Percentiles rank a stretch among this genome's conserved stretches.
Conservation (phyloP, 805 yeast species). For the Candida insectalens region DNA sequence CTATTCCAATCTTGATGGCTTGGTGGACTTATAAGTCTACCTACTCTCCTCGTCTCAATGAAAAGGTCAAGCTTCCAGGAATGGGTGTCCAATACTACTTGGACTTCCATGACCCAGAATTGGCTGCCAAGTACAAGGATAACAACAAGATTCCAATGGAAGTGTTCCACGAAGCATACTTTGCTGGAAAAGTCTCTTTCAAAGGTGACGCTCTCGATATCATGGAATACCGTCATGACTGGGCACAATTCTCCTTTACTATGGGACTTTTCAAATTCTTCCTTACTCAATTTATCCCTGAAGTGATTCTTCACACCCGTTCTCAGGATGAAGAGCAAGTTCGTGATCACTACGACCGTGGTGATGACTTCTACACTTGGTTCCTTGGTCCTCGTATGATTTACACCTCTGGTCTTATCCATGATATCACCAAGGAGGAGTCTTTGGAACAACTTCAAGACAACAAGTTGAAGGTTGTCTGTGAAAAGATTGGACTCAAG, state of each 20-base stretch:
- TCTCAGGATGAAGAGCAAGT: constrained; percentile 96
- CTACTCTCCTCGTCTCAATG: constrained; percentile 72
- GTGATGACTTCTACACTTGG: constrained; percentile 92
- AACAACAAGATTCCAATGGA: constrained; percentile 79
- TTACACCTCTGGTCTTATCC: constrained; percentile 79
- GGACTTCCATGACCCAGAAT: constrained; percentile 68
- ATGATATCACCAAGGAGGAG: constrained; percentile 64
- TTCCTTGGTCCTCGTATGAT: constrained; percentile 92
- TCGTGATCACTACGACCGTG: constrained; percentile 91
- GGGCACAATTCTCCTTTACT: constrained; percentile 81
- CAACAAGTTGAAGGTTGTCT: constrained; percentile 78
- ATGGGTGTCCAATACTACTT: constrained; percentile 71
- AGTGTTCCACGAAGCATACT: constrained; percentile 82
- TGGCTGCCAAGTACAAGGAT: constrained; percentile 63
- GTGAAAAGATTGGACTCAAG: constrained; percentile 72
- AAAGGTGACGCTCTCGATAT: constrained; percentile 82
- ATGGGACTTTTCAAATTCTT: constrained; percentile 67
- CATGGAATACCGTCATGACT: constrained; percentile 82
- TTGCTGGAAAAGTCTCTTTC: constrained; percentile 74
- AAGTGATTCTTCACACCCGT: constrained; percentile 82
- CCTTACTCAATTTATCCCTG: constrained; percentile 83
- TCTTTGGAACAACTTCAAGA: constrained; percentile 76
- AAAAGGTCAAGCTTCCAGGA: constrained; percentile 66
- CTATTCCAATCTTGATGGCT: constrained; percentile 66
- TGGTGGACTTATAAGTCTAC: constrained; percentile 77